A percentile compares a stretch with the other conserved stretches of the same genome.
phyloP scores from a whole-genome alignment of 2,329 filamentous ascomycete genomes.

The Colletotrichum euphorbiae region DNA sequence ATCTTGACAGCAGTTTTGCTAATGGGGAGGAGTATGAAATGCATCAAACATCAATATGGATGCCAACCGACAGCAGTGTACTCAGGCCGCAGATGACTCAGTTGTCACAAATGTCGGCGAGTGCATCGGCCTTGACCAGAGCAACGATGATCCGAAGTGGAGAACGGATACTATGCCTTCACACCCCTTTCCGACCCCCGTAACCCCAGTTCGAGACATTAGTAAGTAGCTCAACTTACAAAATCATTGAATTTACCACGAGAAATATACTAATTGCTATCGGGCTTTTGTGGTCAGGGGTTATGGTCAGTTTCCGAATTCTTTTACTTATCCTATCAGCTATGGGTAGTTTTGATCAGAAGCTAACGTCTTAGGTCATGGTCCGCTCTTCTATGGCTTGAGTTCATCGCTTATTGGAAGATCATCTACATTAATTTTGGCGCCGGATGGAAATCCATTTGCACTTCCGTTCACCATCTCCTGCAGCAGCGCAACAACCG shows the following conservation, averaged over 20 bases:
- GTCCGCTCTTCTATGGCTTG: slow-evolving; percentile 52
- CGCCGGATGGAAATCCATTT: slow-evolving; percentile 48
- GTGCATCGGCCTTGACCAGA: slow-evolving; percentile 56
- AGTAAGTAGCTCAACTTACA: too few relatives aligned
- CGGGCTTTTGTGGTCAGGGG: slow-evolving; percentile 57
- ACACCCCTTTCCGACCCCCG: slow-evolving; percentile 47
- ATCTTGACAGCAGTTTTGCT: too few relatives aligned
- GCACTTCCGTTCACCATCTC: slow-evolving; percentile 46
- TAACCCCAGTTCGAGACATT: slow-evolving; percentile 53
- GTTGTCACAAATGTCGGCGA: slow-evolving; percentile 55
- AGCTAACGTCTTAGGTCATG: slow-evolving; percentile 38
- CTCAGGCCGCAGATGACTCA: too few relatives aligned
- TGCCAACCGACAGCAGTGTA: too few relatives aligned
- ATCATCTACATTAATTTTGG: slow-evolving; percentile 51
- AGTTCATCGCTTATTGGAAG: slow-evolving; percentile 55
- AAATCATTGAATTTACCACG: too few relatives aligned
- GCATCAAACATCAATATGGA: too few relatives aligned
- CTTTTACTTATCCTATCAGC: too few relatives aligned
- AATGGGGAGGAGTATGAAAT: too few relatives aligned
- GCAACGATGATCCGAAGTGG: slow-evolving; percentile 45
- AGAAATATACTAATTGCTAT: too few relatives aligned
- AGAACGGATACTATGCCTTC: slow-evolving; percentile 47
- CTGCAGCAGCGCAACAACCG: slow-evolving; percentile 49
- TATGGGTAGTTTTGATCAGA: too few relatives aligned
- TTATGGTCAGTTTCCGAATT: slow-evolving; percentile 48